Evolutionary conservation across 2,329 filamentous ascomycete genomes (phyloP).

Genomic region (Huntiella bhutanensis): DNA sequence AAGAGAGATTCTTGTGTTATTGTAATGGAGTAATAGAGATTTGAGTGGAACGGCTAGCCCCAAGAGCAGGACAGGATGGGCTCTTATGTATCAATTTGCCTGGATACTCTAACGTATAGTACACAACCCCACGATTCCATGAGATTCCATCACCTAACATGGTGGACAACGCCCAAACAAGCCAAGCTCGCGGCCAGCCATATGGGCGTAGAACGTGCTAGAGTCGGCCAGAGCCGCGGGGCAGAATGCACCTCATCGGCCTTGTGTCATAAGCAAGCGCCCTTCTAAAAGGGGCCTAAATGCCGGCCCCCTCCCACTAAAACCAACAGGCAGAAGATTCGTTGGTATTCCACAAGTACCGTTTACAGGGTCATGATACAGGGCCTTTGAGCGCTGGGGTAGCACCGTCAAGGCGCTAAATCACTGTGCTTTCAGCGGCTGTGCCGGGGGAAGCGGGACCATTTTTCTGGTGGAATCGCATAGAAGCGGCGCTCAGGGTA

Average conservation of each 20-base stretch:
- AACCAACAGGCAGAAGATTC: slow-evolving; percentile 5
- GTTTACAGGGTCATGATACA: slow-evolving; percentile 1
- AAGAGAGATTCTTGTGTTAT: slow-evolving; percentile 3
- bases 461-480: slow-evolving; percentile 6
- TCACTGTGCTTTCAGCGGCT: neutral
- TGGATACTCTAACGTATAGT: no score
- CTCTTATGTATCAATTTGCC: no score
- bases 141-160: slow-evolving; percentile 13
- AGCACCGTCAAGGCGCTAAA: neutral
- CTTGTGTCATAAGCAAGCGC: no score
- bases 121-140: slow-evolving; percentile 12
- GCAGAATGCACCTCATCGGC: neutral
- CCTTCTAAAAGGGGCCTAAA: no score
- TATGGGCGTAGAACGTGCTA: no score
- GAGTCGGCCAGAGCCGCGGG: no score
- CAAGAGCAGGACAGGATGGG: slow-evolving; percentile 2
- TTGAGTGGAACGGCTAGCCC: neutral
- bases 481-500: slow-evolving; percentile 8
- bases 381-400: neutral
- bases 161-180: neutral
- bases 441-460: neutral
- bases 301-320: no score
- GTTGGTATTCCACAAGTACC: slow-evolving; percentile 5
- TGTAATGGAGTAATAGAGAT: slow-evolving; percentile 5
- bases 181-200: no score